These are phyloP conservation scores for Ustilago vetiveriae DNA, from an alignment of 1,284 basidiomycete species.

Conservation along the genomic window DNA sequence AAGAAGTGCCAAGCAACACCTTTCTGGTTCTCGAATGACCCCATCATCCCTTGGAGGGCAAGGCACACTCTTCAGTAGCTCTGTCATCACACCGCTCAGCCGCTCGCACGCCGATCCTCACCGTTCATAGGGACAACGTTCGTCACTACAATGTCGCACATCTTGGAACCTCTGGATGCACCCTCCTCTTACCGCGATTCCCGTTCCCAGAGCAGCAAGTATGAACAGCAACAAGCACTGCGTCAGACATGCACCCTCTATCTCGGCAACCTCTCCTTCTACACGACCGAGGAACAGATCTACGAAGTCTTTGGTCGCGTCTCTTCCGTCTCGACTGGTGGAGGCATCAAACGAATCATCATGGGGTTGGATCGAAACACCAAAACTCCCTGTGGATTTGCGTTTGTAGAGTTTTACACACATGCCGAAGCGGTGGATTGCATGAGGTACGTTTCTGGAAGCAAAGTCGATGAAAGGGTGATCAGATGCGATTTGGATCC, in stretches of 20 bases:
- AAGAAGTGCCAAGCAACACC: no score
- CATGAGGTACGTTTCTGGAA: slow-evolving; percentile 92
- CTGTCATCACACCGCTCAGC: no score
- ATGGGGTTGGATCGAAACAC: slow-evolving; percentile 98
- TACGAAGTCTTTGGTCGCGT: slow-evolving; percentile 97
- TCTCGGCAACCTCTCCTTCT: slow-evolving; percentile 73
- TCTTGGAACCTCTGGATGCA: slow-evolving; percentile 83
- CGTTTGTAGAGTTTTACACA: slow-evolving; percentile 98
- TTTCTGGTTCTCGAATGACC: no score
- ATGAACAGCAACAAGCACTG: slow-evolving; percentile 70
- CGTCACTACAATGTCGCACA: slow-evolving; percentile 84
- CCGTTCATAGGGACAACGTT: no score
- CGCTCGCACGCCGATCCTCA: no score
- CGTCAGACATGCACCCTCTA: slow-evolving; percentile 72
- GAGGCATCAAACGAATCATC: slow-evolving; percentile 97
- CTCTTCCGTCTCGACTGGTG: slow-evolving; percentile 85
- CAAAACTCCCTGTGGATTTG: slow-evolving; percentile 98
- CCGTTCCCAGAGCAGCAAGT: slow-evolving; percentile 57
- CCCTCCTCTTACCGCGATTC: slow-evolving; percentile 80
- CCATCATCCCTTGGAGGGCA: no score
- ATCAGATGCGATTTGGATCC: slow-evolving; percentile 97
- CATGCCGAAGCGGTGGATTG: slow-evolving; percentile 92
- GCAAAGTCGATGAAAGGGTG: slow-evolving; percentile 98
- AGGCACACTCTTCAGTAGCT: no score
- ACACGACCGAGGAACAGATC: slow-evolving; percentile 99